Base-by-base conservation (phyloP, 805 yeast species). In the Metschnikowia cubensis region DNA sequence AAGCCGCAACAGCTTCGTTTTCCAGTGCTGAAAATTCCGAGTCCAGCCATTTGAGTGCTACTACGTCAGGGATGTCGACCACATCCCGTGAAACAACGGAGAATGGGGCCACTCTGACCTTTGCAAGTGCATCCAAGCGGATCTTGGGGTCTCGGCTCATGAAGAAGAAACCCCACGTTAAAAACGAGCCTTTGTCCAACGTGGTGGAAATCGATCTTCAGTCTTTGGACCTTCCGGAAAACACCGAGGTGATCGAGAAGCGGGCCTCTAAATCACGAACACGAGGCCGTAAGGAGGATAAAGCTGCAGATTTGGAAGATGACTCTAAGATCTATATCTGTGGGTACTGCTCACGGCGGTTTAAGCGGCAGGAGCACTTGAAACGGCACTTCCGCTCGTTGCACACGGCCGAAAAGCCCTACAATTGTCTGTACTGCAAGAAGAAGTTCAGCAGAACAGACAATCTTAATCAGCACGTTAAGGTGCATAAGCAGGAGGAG, bases 281-380 rank as follows among this genome's bases (percentile, higher is more conserved):
- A 2, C 71, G 89, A 44, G 89, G 89, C 5, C 74, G 89, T 37
- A 83, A 83, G 63, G 87, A 85, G 21, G 78, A 83, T 38, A 68
- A 77, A 53, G 80, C 77, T 45, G 82, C 80, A 17, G 87, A 82
- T 59, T 54, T 71, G 60, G 64, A 61, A 44, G 78, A 73, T 54
- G 74, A 71, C 54, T 45, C 76, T 10, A 84, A 84, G 65, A 81
- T 81, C 38, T 85, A 77, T 61, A 78, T 79, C 31, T 85, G 91
- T 63, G 79, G 78, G 32, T 77, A 74, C 59, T 85, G 92, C 63
- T 74, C 78, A 43, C 75, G 91, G 56, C 62, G 78, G 35, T 86
- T 86, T 67, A 82, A 84, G 61, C 75, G 94, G 57, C 89, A 85
- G 63, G 94, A 86, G 60, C 94, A 86, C 64, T 68, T 86, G 57